Evolutionary conservation across 768 basidiomycete species (phyloP).

Genomic region (Fomitopsis pulvina): DNA sequence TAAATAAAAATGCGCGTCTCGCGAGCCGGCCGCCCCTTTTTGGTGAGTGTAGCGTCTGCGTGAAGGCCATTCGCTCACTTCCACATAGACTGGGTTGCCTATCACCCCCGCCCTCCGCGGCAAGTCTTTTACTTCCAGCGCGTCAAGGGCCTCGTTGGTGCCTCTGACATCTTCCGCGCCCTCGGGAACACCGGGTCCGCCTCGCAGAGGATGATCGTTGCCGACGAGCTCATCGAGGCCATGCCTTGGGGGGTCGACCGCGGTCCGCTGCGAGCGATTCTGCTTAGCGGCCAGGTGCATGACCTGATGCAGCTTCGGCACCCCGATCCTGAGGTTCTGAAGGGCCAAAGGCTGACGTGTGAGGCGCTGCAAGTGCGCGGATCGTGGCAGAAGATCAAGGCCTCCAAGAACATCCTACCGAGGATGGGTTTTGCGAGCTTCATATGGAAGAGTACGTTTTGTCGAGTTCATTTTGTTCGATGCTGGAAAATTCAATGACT

Average conservation of each 20-base stretch:
- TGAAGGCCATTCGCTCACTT: background rate
- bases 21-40: constrained; percentile 1
- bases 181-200: constrained; percentile 31
- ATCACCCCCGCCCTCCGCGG: constrained; percentile 16
- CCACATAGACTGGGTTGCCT: constrained; percentile 20
- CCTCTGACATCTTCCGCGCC: constrained; percentile 21
- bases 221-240: background rate
- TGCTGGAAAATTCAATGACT: too few species aligned
- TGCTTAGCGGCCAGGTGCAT: background rate
- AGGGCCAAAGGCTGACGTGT: constrained; percentile 5
- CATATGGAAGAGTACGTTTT: constrained; percentile 16
- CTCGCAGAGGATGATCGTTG: constrained; percentile 21
- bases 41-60: constrained; percentile 2
- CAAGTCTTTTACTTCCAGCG: constrained; percentile 23
- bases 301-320: constrained; percentile 6
- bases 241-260: constrained; percentile 1
- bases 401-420: constrained; percentile 23
- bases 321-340: constrained; percentile 10
- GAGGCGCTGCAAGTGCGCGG: constrained; percentile 26
- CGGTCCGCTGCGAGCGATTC: constrained; percentile 3
- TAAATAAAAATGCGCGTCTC: constrained; percentile 19
- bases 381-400: constrained; percentile 28
- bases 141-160: constrained; percentile 16
- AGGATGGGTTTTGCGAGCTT: constrained; percentile 17
- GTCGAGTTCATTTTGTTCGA: background rate